These are phyloP conservation scores for Trametes elegans DNA, from an alignment of 768 basidiomycete species.

Conservation along the genomic window DNA sequence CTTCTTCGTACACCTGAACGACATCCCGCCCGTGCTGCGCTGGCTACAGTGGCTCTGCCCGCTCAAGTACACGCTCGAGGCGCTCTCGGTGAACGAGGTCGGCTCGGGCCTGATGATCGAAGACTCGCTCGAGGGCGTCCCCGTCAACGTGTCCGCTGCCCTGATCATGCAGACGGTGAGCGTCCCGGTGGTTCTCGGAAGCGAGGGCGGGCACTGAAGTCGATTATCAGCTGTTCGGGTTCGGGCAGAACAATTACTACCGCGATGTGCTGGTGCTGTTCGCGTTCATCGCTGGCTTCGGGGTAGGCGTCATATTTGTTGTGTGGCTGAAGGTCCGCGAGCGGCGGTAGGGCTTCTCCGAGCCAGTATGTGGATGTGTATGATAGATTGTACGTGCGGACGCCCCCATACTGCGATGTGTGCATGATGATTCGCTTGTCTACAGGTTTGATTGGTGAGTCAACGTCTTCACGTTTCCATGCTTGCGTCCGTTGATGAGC, in stretches of 20 bases:
- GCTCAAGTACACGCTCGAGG: constrained; percentile 81
- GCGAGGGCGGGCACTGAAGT: too few species aligned
- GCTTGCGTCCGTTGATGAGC: too few species aligned
- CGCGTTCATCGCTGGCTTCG: constrained; percentile 83
- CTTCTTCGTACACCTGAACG: constrained; percentile 85
- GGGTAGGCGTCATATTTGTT: constrained; percentile 61
- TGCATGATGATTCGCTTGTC: neutral
- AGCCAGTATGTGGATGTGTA: neutral
- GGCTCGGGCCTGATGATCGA: constrained; percentile 82
- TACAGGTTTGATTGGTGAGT: neutral
- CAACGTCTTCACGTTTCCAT: too few species aligned
- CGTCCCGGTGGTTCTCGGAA: constrained; percentile 7
- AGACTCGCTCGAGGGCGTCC: constrained; percentile 78
- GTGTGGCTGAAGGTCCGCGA: constrained; percentile 82
- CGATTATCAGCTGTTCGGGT: constrained; percentile 83
- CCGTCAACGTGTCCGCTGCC: constrained; percentile 73
- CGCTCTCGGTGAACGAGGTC: constrained; percentile 90
- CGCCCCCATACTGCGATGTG: too few species aligned
- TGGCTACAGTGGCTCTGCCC: constrained; percentile 94
- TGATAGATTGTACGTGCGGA: neutral
- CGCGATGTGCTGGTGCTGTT: constrained; percentile 86
- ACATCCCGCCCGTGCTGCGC: constrained; percentile 86
- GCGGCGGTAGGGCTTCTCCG: constrained; percentile 49
- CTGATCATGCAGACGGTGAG: constrained; percentile 84
- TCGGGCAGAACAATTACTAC: constrained; percentile 79